These are phyloP conservation scores for Pythium brachiatum DNA, from an alignment of 352 stramenopile species.

Conservation along the genomic window DNA sequence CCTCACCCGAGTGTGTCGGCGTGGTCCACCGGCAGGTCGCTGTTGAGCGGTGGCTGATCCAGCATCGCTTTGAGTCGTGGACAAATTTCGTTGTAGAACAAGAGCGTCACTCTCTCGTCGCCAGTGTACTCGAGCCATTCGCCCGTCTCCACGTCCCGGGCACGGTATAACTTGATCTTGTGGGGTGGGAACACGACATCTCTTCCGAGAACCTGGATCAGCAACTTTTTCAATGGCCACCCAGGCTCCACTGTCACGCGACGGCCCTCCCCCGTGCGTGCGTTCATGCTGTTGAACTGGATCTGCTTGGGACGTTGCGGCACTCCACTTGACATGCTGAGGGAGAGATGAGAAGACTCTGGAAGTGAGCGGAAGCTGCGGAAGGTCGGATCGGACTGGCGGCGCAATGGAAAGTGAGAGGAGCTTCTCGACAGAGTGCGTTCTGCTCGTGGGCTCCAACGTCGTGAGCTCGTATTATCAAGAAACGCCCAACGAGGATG, in stretches of 20 bases:
- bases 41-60: not conserved
- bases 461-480: no score
- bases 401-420: no score
- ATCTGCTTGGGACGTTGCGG: not conserved
- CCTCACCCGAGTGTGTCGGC: not conserved
- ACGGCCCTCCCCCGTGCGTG: not conserved
- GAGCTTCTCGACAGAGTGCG: no score
- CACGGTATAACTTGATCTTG: not conserved
- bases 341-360: not conserved
- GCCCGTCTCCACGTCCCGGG: not conserved
- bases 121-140: not conserved
- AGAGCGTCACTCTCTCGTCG: not conserved
- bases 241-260: not conserved
- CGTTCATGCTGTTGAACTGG: not conserved
- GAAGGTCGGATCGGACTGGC: no score
- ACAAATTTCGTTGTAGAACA: not conserved
- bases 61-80: not conserved
- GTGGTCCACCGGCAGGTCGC: not conserved
- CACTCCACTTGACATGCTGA: not conserved
- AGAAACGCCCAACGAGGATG: no score
- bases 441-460: no score
- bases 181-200: not conserved
- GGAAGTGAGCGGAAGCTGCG: no score
- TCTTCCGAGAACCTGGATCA: not conserved
- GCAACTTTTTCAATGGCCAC: not conserved